Evolutionary conservation across 2,329 filamentous ascomycete species (phyloP).

Genomic region (Parafenestella ontariensis): DNA sequence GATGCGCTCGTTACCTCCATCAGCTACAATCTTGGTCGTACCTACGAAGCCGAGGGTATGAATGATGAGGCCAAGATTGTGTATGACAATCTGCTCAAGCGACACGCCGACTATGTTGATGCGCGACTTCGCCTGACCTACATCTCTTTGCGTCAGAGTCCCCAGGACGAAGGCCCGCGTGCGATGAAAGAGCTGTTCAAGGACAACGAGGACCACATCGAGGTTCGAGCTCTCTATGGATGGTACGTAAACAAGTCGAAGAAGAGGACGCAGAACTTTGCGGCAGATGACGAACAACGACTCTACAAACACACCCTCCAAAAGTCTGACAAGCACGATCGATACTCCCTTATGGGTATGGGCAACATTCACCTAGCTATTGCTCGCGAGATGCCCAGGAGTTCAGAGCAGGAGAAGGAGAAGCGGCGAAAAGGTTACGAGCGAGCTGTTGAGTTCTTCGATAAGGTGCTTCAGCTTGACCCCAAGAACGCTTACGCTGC

Average conservation of each 20-base stretch:
- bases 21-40: conserved; percentile 93
- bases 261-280: conserved; percentile 79
- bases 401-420: conserved; percentile 87
- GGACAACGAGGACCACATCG: conserved; percentile 81
- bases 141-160: conserved; percentile 81
- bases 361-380: conserved; percentile 90
- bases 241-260: conserved; percentile 94
- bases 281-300: conserved; percentile 88
- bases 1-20: conserved; percentile 95
- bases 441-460: conserved; percentile 96
- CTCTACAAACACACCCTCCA: conserved; percentile 97
- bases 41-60: conserved; percentile 85
- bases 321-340: conserved; percentile 89
- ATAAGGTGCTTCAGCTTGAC: conserved; percentile 95
- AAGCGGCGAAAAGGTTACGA: conserved; percentile 87
- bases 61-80: conserved; percentile 84
- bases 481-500: conserved; percentile 95
- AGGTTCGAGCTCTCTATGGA: conserved; percentile 90
- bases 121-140: conserved; percentile 88
- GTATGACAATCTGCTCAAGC: conserved; percentile 83
- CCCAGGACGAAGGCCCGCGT: conserved; percentile 85
- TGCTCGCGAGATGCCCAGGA: conserved; percentile 92
- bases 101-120: conserved; percentile 91
- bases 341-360: conserved; percentile 97
- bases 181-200: conserved; percentile 86